These are phyloP conservation scores for Endotrypanum monterogeii DNA, from an alignment of 208 protist genomes.

Conservation along the genomic window DNA sequence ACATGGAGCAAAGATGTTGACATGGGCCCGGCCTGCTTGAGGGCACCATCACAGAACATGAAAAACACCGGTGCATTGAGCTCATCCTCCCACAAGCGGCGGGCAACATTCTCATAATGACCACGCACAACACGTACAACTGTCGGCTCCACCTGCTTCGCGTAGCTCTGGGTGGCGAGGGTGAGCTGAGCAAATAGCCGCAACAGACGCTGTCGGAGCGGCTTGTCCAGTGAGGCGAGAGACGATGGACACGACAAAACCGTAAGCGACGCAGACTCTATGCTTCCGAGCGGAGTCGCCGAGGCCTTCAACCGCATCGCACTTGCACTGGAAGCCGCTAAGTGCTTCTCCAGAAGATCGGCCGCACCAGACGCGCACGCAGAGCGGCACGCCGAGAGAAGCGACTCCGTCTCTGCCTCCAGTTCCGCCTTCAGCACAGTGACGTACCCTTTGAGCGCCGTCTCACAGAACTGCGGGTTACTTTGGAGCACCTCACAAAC, in stretches of 20 bases:
- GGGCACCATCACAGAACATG: slow-evolving; percentile 30
- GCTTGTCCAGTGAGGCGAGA: slow-evolving; percentile 12
- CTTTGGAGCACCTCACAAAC: slow-evolving; percentile 21
- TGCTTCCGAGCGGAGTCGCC: background rate
- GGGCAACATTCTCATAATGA: slow-evolving; percentile 40
- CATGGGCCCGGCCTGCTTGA: slow-evolving; percentile 40
- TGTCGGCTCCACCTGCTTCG: slow-evolving; percentile 45
- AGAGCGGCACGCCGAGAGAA: slow-evolving; percentile 18
- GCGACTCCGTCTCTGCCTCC: slow-evolving; percentile 29
- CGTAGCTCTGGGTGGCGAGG: slow-evolving; percentile 52
- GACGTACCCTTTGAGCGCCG: slow-evolving; percentile 38
- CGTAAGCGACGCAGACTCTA: background rate
- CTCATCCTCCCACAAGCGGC: slow-evolving; percentile 33
- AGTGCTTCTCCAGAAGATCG: slow-evolving; percentile 9
- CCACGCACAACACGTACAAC: slow-evolving; percentile 30
- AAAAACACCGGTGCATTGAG: slow-evolving; percentile 39
- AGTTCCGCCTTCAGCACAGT: slow-evolving; percentile 47
- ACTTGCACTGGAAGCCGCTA: background rate
- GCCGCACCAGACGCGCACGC: background rate
- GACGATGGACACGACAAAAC: slow-evolving; percentile 22
- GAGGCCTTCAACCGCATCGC: background rate
- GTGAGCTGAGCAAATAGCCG: slow-evolving; percentile 52
- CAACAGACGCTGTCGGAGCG: slow-evolving; percentile 26
- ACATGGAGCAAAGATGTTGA: slow-evolving; percentile 41
- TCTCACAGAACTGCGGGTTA: slow-evolving; percentile 16